phyloP scores from a whole-genome alignment of 495 filamentous ascomycete genomes.

The Chlorociboria aeruginascens region DNA sequence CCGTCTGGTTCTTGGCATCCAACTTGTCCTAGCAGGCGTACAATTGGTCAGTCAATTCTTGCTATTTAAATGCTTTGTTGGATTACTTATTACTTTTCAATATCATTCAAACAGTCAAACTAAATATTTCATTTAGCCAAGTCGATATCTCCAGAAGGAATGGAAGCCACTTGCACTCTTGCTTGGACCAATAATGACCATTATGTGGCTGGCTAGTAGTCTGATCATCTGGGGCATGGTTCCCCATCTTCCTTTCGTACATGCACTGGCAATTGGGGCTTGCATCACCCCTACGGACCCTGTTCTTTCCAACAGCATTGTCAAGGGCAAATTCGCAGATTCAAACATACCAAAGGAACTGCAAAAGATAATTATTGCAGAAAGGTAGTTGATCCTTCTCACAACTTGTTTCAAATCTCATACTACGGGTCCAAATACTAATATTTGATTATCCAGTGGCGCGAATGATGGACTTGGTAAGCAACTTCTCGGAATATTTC shows the following conservation, averaged over 20 bases:
- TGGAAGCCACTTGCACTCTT: slow-evolving; percentile 68
- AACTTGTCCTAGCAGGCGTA: slow-evolving; percentile 79
- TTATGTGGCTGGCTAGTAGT: slow-evolving; percentile 80
- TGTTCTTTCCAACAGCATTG: slow-evolving; percentile 76
- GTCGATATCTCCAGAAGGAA: slow-evolving; percentile 68
- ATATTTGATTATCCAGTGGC: slow-evolving; percentile 30
- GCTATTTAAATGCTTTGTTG: no score
- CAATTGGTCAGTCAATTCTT: slow-evolving; percentile 38
- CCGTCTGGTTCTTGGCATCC: slow-evolving; percentile 80
- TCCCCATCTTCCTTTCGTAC: slow-evolving; percentile 58
- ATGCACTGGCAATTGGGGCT: slow-evolving; percentile 66
- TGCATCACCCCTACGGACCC: slow-evolving; percentile 92
- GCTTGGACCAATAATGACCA: slow-evolving; percentile 74
- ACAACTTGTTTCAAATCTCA: no score
- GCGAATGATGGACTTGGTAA: slow-evolving; percentile 77
- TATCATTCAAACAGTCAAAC: no score
- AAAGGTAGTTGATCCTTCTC: slow-evolving; percentile 28
- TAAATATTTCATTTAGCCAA: slow-evolving; percentile 32
- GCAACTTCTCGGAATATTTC: slow-evolving; percentile 17
- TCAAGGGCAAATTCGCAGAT: slow-evolving; percentile 90
- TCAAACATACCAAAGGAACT: slow-evolving; percentile 73
- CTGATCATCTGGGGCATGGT: slow-evolving; percentile 71
- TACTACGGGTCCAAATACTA: no score
- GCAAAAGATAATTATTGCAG: slow-evolving; percentile 79
- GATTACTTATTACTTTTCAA: no score